These are phyloP conservation scores for Phaeosphaeriaceae sp. DNA, from an alignment of 2,329 filamentous ascomycete genomes.

Conservation along the genomic window DNA sequence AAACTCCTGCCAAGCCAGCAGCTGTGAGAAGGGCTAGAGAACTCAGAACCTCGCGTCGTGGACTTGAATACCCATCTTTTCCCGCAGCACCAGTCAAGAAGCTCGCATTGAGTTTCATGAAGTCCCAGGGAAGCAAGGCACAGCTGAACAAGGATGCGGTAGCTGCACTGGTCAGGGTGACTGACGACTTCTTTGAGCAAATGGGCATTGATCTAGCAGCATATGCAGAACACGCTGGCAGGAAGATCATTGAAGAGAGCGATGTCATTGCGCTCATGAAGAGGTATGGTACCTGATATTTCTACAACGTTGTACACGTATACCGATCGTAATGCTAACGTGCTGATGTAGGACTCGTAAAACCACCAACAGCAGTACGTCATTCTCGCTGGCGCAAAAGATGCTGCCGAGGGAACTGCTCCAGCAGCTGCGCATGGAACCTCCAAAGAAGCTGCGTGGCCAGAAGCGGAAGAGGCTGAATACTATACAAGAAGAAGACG, in stretches of 20 bases:
- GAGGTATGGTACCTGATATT: slow-evolving; percentile 65
- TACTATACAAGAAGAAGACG: slow-evolving; percentile 53
- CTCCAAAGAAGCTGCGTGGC: slow-evolving; percentile 54
- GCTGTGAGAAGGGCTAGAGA: slow-evolving; percentile 52
- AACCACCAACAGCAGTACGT: slow-evolving; percentile 72
- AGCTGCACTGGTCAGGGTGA: slow-evolving; percentile 77
- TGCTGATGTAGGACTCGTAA: slow-evolving; percentile 59
- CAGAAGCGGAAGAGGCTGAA: slow-evolving; percentile 52
- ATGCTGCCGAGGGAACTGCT: slow-evolving; percentile 82
- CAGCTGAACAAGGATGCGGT: slow-evolving; percentile 78
- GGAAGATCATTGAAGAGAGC: slow-evolving; percentile 84
- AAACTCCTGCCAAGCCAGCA: slow-evolving; percentile 18
- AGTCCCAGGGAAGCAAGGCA: slow-evolving; percentile 69
- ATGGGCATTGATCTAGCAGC: slow-evolving; percentile 78
- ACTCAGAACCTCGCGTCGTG: slow-evolving; percentile 71
- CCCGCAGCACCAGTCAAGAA: slow-evolving; percentile 76
- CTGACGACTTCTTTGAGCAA: slow-evolving; percentile 93
- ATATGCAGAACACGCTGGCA: slow-evolving; percentile 81
- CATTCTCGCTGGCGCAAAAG: slow-evolving; percentile 84
- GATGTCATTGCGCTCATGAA: slow-evolving; percentile 84
- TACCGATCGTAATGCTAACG: slow-evolving; percentile 6
- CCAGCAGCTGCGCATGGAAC: slow-evolving; percentile 77
- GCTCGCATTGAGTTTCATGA: slow-evolving; percentile 73
- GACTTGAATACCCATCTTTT: slow-evolving; percentile 77
- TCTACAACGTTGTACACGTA: slow-evolving; percentile 26